Evolutionary conservation across 2,329 filamentous ascomycete species (phyloP), one percentile per base, ranked within the genome.

Genomic region (Paecilomyces formosus): DNA sequence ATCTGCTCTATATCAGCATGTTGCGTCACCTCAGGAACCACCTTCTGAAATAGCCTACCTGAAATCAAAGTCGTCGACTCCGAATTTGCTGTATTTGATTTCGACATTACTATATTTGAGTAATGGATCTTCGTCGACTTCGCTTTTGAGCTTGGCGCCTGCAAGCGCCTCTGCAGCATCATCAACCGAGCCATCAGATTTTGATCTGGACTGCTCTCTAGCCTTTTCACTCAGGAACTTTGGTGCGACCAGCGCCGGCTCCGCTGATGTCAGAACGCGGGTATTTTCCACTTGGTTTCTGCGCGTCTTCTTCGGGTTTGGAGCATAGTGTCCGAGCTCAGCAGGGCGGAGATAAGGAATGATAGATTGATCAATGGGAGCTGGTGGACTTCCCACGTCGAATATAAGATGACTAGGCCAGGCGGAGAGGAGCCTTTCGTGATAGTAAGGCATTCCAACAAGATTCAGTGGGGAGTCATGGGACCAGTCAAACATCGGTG

Each of bases 21-120:
- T 64, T 62, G 33, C 39, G 13, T 53, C 35, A 45, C 89, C 54
- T 95, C 78, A 0, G 54, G 18, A 49, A 54, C 8, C 31, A 35
- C 31, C 90, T 12, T 90, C 92, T 69, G 88, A 91, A n/a, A 79
- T 81, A 0, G 90, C 97, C 74, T 89, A 97, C 86, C 89, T 88
- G 75, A 99, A 99, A 73, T 99, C 94, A 72, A 99, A 99, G 73
- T 99, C 95, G 68, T 97, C 93, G n/a, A 99, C 92, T 21, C 94
- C 94, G 73, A 97, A 99, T 71, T 92, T 95, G 80, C 93, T 97
- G 78, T 97, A 99, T 72, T 97, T 97, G 77, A 99, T 99, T 73
- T 97, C 93, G 11, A 97, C 89, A 67, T 92, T 92, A 63, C 89
- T 87, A 73, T 99, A 99, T 78, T 94, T 90, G 8, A 89, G 84